Evolutionary conservation across 176 grass and related monocot genomes (phyloP), one percentile per base, ranked within the genome.

Genomic region (Chloris gayana): DNA sequence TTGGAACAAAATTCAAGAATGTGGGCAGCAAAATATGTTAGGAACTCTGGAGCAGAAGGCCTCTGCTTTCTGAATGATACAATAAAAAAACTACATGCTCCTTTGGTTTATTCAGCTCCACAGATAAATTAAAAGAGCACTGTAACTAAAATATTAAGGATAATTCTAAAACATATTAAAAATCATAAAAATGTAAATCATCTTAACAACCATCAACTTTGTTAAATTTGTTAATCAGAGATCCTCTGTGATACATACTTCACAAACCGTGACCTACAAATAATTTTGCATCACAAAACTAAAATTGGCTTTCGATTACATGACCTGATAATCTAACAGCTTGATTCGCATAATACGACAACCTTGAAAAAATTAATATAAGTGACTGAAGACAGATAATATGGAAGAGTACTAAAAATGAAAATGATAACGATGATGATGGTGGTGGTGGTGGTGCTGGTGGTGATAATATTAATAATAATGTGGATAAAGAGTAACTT

Each of bases 401-500:
- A 69, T 59, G n/a, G 7, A 5, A 54, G 44, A 78, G 2, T 90
- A 61, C n/a, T n/a, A n/a, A n/a, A n/a, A n/a, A n/a, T n/a, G n/a
- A n/a, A n/a, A n/a, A n/a, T n/a, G n/a, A n/a, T n/a, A n/a, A n/a
- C n/a, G n/a, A n/a, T n/a, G n/a, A n/a, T n/a, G n/a, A n/a, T n/a
- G n/a, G n/a, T n/a, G n/a, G n/a, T n/a, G n/a, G n/a, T n/a, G n/a
- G n/a, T n/a, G n/a, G n/a, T n/a, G n/a, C n/a, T n/a, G n/a, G n/a
- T n/a, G n/a, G n/a, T n/a, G n/a, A n/a, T n/a, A n/a, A n/a, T n/a
- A n/a, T n/a, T 47, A 27, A 64, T 37, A 37, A 6, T 37, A 37
- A 37, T 37, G 14, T 21, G 10, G 15, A 64, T n/a, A 64, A 46
- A 61, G 50, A 38, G 0, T 39, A 74, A 90, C 88, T n/a, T 87